These are phyloP conservation scores for Fusarium equiseti DNA, from an alignment of 2,329 filamentous ascomycete species.

Conservation along the genomic window DNA sequence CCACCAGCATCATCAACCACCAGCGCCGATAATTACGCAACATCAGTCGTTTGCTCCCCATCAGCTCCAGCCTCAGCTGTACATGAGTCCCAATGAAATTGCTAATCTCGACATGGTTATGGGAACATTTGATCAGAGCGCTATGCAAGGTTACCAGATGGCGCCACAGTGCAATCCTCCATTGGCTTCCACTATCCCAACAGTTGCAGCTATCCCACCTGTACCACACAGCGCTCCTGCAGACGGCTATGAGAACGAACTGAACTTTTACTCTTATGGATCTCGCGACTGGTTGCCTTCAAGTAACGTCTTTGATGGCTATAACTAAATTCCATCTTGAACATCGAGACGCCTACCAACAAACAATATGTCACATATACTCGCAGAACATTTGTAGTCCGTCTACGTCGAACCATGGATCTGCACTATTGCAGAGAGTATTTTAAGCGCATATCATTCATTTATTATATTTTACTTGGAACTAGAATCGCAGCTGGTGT, in stretches of 20 bases:
- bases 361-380: not conserved
- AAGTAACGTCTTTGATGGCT: constrained; percentile 42
- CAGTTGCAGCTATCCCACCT: not conserved
- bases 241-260: constrained; percentile 61
- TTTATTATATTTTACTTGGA: not conserved
- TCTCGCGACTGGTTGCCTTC: constrained; percentile 43
- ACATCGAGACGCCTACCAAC: not conserved
- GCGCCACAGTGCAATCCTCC: constrained; percentile 21
- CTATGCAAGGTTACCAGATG: constrained; percentile 31
- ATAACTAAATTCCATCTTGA: constrained; percentile 8
- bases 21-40: constrained; percentile 24
- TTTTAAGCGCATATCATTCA: not conserved
- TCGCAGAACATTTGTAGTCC: not conserved
- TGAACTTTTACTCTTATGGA: constrained; percentile 60
- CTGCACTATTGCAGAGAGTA: not conserved
- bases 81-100: constrained; percentile 18
- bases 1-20: constrained; percentile 10
- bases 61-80: constrained; percentile 28
- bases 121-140: constrained; percentile 52
- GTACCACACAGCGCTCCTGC: constrained; percentile 48
- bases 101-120: constrained; percentile 55
- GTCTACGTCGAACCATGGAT: not conserved
- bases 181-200: constrained; percentile 16
- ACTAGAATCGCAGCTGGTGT: not conserved
- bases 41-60: constrained; percentile 38